Conservation (phyloP, 352 stramenopile genomes). For the Phytophthora crassamura region DNA sequence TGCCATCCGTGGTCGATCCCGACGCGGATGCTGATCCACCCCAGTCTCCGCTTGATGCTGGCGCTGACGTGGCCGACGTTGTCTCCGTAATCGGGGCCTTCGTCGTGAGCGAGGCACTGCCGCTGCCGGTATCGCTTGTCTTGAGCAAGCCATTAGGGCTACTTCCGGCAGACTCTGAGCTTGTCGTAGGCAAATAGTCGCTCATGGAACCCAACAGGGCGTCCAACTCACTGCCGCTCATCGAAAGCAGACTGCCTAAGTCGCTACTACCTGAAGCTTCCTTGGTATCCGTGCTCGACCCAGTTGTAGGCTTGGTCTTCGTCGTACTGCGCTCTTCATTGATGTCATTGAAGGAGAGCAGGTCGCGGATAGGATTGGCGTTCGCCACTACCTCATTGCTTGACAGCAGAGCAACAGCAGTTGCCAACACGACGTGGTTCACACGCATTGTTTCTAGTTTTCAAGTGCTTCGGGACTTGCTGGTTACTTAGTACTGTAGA, state of each 20-base stretch:
- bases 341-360: not conserved
- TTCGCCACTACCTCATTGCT: not conserved
- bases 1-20: no score
- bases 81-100: constrained; percentile 3
- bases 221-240: constrained; percentile 11
- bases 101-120: not conserved
- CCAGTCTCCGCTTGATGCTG: not conserved
- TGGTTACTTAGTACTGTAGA: not conserved
- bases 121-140: constrained; percentile 3
- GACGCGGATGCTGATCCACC: no score
- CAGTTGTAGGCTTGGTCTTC: not conserved
- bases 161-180: constrained; percentile 3
- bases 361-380: not conserved
- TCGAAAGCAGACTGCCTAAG: not conserved
- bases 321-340: not conserved
- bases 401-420: constrained; percentile 16
- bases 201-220: not conserved
- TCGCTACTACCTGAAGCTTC: not conserved
- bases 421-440: constrained; percentile 14
- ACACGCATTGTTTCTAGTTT: constrained; percentile 18
- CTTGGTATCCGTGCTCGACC: not conserved
- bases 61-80: not conserved
- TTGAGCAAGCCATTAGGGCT: not conserved
- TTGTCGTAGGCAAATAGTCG: constrained; percentile 6
- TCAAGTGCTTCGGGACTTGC: not conserved